Evolutionary conservation across 2,329 filamentous ascomycete species (phyloP), one percentile per base, ranked within the genome.

Genomic region (Knufia petricola): DNA sequence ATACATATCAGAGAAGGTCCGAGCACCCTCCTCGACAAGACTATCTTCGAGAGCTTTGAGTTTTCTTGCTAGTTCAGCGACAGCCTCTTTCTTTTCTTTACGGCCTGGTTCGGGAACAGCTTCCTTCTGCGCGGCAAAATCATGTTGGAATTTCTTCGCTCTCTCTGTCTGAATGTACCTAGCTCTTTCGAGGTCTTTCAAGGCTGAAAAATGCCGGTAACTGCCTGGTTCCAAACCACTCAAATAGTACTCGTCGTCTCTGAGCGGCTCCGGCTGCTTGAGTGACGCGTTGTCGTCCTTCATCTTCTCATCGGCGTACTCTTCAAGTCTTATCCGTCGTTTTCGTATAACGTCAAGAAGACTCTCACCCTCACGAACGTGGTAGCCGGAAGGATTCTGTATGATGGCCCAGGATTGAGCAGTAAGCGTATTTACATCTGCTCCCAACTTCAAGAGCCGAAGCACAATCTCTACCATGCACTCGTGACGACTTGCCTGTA

Each of bases 1-100:
- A 46, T 84, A 64, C 4, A 87, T 65, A 40, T 88, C 76, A 10
- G 64, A 59, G 60, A 85, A 88, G 0, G 75, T 75, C 63, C 87
- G 87, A 1, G 76, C 85, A 0, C 76, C 79, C 50, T 72, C 77
- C 3, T 66, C 63, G 1, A 82, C 36, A 17, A 90, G 65, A 1
- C 63, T 57, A 1, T 66, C 58, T 57, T 84, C 77, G 1, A 87
- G 64, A 17, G 67, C 59, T 55, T 80, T 68, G 31, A 82, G 75
- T 1, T 76, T 70, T 0, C 60, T 53, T 12, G 82, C 65, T 12
- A 77, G 60, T 6, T 71, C 64, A 8, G 70, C 54, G 15, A 87
- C 72, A 0, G 75, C 77, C 4, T 68, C 66, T 43, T 69, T 67
- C 62, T 85, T 87, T 61, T 78, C 73, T 2, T 63, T 50, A 1